Evolutionary conservation across 2,329 filamentous ascomycete species (phyloP), one percentile per base, ranked within the genome.

Genomic region (Orbilia javanica): DNA sequence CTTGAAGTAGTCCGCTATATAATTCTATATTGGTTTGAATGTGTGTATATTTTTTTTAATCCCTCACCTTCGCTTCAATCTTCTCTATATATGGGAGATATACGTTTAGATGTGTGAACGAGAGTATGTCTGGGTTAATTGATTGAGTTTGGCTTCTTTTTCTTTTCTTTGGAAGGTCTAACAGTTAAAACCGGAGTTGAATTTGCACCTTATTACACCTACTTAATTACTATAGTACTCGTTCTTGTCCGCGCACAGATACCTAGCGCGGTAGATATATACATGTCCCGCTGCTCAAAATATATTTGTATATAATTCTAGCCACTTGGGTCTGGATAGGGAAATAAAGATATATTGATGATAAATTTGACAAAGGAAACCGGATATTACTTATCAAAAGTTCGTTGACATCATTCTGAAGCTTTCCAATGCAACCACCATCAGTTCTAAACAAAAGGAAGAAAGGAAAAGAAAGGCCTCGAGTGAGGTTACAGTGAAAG

Each of bases 1-100:
- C 11, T 31, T 78, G 27, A 78, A 72, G 36, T 78, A 72, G 22
- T 7, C 20, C 8, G 8, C 27, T 18, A 11, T 22, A n/a, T n/a
- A n/a, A n/a, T 15, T 62, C 7, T 70, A 42, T 1, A 2, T 42
- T 60, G 34, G n/a, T 13, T 18, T 29, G 52, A 3, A 13, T 25
- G 34, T 42, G 20, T 42, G 18, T 60, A 60, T 60, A 22, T 25
- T 25, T 55, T 42, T 60, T 60, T 20, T 60, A 60, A 60, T 60
- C 22, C 13, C 27, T 60, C 20, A 25, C 34, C n/a, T 27, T 60
- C 3, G 5, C 11, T 39, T 60, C 13, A 8, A 2, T 25, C 31
- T 42, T 42, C 34, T 25, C 15, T 29, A 5, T 36, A 60, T 7
- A 6, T 4, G 11, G 25, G 53, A 25, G 34, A 42, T 60, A 60